Base-by-base conservation (phyloP, 768 basidiomycete genomes). In the Phanerochaete carnosa region DNA sequence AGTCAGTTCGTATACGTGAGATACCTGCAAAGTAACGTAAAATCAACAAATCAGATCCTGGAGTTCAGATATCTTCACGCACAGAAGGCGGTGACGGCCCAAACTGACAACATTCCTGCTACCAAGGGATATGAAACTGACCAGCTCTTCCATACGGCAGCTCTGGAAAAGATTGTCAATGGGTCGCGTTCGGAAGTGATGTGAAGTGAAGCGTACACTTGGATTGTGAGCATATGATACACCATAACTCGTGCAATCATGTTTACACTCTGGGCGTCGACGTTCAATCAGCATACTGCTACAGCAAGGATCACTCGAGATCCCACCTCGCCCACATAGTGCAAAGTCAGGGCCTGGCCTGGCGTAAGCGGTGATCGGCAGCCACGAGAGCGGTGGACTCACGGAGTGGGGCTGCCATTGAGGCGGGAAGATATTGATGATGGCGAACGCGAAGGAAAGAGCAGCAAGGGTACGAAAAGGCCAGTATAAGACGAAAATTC, bases 141-240 rank as follows among this genome's bases (percentile, higher is more conserved):
- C 43, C 43, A 53, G 19, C 4, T 37, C 9, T 45, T 53, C 59
- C 59, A 60, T 16, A 60, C 13, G 22, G 59, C 50, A 1, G 59
- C 37, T 11, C 59, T 60, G 39, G 3, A 28, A 23, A n/a, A 30
- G 39, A 43, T 19, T 22, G 45, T 59, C 30, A 53, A 16, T 19
- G n/a, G 22, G 32, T n/a, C 8, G 23, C 52, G 30, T 16, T 4
- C n/a, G 52, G 16, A 19, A 35, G 22, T n/a, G n/a, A n/a, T n/a
- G 9, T 23, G 28, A 2, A 23, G 29, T 16, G 19, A 30, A 22
- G 28, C 57, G 25, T 28, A 49, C 57, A 57, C 57, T 35, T 47
- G 57, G 30, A 57, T 57, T 16, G 30, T 47, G 25, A 57, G 46
- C 15, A 57, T 57, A 26, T 57, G 57, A 23, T 57, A 57, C 1